Evolutionary conservation across 2,329 filamentous ascomycete genomes (phyloP).

Genomic region (Neospermospora avenae): DNA sequence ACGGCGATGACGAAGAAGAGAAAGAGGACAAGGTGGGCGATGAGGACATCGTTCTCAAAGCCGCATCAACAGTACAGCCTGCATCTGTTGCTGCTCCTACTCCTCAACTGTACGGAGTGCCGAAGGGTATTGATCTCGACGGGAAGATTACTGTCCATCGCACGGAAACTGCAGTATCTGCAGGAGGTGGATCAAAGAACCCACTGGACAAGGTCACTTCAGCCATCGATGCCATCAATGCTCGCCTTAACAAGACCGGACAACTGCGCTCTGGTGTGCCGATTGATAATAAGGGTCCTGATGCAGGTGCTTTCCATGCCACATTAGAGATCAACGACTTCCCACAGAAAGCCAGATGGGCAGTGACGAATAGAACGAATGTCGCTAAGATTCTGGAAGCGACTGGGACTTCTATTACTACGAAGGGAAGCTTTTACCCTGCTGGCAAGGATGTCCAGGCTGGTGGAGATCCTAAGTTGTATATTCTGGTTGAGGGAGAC

Average conservation of each 20-base stretch:
- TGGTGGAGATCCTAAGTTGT: constrained; percentile 84
- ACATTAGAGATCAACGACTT: constrained; percentile 99
- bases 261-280: constrained; percentile 88
- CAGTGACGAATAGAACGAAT: constrained; percentile 96
- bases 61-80: constrained; percentile 61
- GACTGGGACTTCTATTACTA: constrained; percentile 94
- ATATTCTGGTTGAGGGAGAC: constrained; percentile 96
- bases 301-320: constrained; percentile 94
- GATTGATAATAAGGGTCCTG: constrained; percentile 97
- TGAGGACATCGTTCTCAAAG: constrained; percentile 68
- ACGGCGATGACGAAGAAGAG: constrained; percentile 77
- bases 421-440: constrained; percentile 88
- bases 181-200: constrained; percentile 47
- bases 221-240: constrained; percentile 89
- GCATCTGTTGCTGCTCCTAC: constrained; percentile 43
- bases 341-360: constrained; percentile 97
- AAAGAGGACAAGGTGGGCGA: constrained; percentile 67
- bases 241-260: constrained; percentile 82
- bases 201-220: constrained; percentile 82
- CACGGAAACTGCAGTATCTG: constrained; percentile 52
- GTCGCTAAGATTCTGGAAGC: constrained; percentile 96
- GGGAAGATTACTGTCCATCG: constrained; percentile 71
- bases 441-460: constrained; percentile 74
- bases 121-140: constrained; percentile 58
- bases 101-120: constrained; percentile 42